Conservation (phyloP, 148 eudicot genomes). For the Agrostemma githago region DNA sequence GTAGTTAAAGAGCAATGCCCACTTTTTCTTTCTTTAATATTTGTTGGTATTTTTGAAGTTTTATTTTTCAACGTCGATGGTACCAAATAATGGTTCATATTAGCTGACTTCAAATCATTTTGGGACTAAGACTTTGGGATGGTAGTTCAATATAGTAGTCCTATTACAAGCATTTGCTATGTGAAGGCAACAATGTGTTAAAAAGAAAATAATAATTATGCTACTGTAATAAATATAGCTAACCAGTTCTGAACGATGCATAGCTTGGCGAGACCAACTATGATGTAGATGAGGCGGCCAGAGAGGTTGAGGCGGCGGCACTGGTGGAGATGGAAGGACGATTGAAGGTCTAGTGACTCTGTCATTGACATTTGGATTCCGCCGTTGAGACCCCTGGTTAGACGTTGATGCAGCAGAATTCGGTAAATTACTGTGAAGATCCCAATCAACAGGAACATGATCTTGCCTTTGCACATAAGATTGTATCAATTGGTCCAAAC, state of each 20-base stretch:
- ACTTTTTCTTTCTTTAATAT: no score
- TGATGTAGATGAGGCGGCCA: slow-evolving; percentile 84
- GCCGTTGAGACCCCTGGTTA: slow-evolving; percentile 53
- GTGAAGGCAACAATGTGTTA: neutral
- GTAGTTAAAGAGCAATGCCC: no score
- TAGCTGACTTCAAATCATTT: neutral
- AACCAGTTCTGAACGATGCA: slow-evolving; percentile 83
- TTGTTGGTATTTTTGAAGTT: no score
- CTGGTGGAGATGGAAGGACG: slow-evolving; percentile 81
- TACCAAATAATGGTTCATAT: no score
- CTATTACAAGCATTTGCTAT: neutral
- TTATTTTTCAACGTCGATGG: neutral
- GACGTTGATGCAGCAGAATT: slow-evolving; percentile 48
- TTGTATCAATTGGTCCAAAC: slow-evolving; percentile 87
- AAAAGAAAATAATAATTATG: neutral
- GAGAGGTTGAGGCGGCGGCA: slow-evolving; percentile 90
- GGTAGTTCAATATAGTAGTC: neutral
- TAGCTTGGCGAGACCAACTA: slow-evolving; percentile 78
- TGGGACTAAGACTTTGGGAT: neutral
- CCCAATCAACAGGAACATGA: slow-evolving; percentile 81
- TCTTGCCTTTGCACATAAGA: slow-evolving; percentile 94
- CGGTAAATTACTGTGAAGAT: slow-evolving; percentile 70
- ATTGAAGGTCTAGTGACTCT: slow-evolving; percentile 48
- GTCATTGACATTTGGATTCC: slow-evolving; percentile 51
- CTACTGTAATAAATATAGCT: slow-evolving; percentile 18